These are phyloP conservation scores for Aureobasidium zeae DNA, from an alignment of 2,329 filamentous ascomycete genomes.

Conservation along the genomic window DNA sequence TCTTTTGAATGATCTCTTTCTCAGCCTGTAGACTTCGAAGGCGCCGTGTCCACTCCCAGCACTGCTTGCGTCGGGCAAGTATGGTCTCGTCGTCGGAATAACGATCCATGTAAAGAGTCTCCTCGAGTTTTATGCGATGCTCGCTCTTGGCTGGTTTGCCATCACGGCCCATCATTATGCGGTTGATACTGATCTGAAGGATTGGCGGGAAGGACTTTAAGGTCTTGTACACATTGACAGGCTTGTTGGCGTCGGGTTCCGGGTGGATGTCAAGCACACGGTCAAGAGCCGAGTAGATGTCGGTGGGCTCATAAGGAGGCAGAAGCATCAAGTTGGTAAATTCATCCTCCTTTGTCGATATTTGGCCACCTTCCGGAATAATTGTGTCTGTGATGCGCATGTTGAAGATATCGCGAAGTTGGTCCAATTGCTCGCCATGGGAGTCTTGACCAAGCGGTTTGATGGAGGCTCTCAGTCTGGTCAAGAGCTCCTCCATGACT, in stretches of 20 bases:
- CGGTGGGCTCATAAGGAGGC: conserved; percentile 48
- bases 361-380: conserved; percentile 30
- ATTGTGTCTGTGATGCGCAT: conserved; percentile 27
- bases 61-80: conserved; percentile 55
- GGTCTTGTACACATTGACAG: conserved; percentile 56
- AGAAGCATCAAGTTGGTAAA: conserved; percentile 57
- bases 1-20: conserved; percentile 22
- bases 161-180: conserved; percentile 60
- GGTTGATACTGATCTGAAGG: conserved; percentile 80
- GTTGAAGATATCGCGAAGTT: conserved; percentile 27
- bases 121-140: conserved; percentile 68
- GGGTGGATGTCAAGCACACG: conserved; percentile 74
- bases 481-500: conserved; percentile 85
- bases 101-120: conserved; percentile 76
- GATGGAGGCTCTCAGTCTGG: conserved; percentile 84
- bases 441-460: conserved; percentile 56
- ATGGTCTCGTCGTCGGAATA: conserved; percentile 66
- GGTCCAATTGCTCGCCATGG: conserved; percentile 68
- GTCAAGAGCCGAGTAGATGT: conserved; percentile 77
- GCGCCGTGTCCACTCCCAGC: conserved; percentile 65
- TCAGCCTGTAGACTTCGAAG: conserved; percentile 34
- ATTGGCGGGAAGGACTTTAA: conserved; percentile 61
- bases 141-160: conserved; percentile 59
- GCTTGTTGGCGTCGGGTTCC: conserved; percentile 46
- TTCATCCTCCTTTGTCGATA: conserved; percentile 43